Evolutionary conservation across 2,329 filamentous ascomycete genomes (phyloP), one percentile per base, ranked within the genome.

Genomic region (Xylariaceae sp.): DNA sequence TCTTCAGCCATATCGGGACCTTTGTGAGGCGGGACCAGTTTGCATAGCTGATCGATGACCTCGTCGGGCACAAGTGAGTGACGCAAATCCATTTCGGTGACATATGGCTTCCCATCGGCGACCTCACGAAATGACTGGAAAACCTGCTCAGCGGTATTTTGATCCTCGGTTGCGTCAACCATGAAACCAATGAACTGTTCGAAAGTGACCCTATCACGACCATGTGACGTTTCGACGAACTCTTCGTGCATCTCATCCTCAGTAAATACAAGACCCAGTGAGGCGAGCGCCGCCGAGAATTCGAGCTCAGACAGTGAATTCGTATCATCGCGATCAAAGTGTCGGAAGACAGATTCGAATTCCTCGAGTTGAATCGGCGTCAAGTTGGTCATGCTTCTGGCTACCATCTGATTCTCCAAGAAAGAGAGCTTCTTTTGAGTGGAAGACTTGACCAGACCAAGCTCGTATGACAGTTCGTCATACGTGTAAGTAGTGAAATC

Each of bases 401-500:
- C 94, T 14, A 99, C 94, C 78, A 96, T 95, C 71, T 99, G 94
- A 72, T 99, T 99, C 66, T 99, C 92, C 48, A 99, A 76, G 74
- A 99, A 99, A 39, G 88, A 86, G 48, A 97, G 81, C 72, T 99
- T 99, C 76, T 97, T 99, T 57, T 90, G 87, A 27, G 97, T 92
- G 11, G 89, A 94, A 30, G 88, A 86, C 66, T 90, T 91, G 49
- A 97, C 94, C 30, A 99, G 79, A 14, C 89, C 85, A 51, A 97
- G 79, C 71, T 99, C 94, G 71, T 99, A 99, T 52, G 85, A 84
- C 39, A 99, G 79, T 71, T 99, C 94, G 66, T 99, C 94, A 68
- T 97, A 94, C 10, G 92, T 96, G 71, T 97, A 97, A 9, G 92
- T 97, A n/a, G 94, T 99, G 69, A 94, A 97, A 73, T 99, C 94